Conservation (phyloP, 2,329 filamentous ascomycete species). For the Teratosphaeria pseudoeucalypti region DNA sequence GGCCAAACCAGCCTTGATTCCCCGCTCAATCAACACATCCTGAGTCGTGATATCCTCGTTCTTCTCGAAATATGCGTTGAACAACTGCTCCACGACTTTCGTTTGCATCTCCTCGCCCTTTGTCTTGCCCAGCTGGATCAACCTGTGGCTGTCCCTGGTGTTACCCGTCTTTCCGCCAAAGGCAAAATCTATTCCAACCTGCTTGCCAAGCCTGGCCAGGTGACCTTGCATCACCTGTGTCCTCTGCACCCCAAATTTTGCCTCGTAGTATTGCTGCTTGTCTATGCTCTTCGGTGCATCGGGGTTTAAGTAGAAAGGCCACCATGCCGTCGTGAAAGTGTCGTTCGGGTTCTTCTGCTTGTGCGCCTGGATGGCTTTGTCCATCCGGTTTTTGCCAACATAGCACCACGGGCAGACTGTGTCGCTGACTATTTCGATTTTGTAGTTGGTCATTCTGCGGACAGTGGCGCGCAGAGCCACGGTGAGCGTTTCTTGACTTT, state of each 20-base stretch:
- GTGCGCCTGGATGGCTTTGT: slow-evolving; percentile 56
- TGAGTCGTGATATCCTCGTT: slow-evolving; percentile 37
- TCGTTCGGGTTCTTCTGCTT: slow-evolving; percentile 49
- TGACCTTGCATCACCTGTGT: slow-evolving; percentile 44
- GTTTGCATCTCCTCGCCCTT: slow-evolving; percentile 47
- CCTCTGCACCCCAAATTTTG: slow-evolving; percentile 56
- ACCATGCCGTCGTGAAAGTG: slow-evolving; percentile 64
- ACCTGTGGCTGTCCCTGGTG: slow-evolving; percentile 67
- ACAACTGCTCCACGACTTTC: slow-evolving; percentile 51
- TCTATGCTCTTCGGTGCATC: slow-evolving; percentile 43
- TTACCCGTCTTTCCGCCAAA: slow-evolving; percentile 63
- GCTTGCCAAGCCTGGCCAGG: slow-evolving; percentile 47
- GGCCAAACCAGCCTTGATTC: slow-evolving; percentile 34
- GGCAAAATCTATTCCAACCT: slow-evolving; percentile 63
- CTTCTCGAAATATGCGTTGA: slow-evolving; percentile 45
- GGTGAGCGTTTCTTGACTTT: background rate
- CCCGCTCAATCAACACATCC: slow-evolving; percentile 31
- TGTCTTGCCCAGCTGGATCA: slow-evolving; percentile 58
- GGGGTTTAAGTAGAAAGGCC: slow-evolving; percentile 72
- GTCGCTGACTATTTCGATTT: slow-evolving; percentile 70
- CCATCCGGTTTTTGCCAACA: slow-evolving; percentile 65
- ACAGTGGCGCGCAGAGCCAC: slow-evolving; percentile 8
- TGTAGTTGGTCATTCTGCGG: slow-evolving; percentile 55
- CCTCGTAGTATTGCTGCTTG: slow-evolving; percentile 48
- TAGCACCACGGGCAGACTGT: slow-evolving; percentile 71